These are phyloP conservation scores for Solanum habrochaites DNA, from an alignment of 257 asterid species.

Conservation along the genomic window DNA sequence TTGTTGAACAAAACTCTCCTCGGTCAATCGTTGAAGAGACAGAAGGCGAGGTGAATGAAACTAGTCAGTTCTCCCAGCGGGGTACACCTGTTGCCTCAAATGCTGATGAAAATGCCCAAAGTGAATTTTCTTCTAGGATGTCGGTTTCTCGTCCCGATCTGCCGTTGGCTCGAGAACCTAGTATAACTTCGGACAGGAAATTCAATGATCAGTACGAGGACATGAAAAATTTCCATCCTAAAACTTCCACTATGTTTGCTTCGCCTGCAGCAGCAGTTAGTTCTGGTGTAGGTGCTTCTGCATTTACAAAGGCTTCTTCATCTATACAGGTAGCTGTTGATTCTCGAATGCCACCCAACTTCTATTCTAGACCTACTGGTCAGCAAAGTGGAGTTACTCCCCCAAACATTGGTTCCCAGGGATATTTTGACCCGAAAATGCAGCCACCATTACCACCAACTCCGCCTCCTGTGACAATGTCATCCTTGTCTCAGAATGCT, in stretches of 20 bases:
- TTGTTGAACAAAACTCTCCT: conserved; percentile 54
- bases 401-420: conserved; percentile 32
- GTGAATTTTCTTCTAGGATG: conserved; percentile 78
- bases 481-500: conserved; percentile 42
- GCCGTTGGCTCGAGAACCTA: conserved; percentile 54
- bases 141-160: conserved; percentile 59
- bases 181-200: conserved; percentile 69
- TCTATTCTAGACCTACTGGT: conserved; percentile 26
- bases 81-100: conserved; percentile 38
- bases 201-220: conserved; percentile 45
- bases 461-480: conserved; percentile 48
- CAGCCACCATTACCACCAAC: conserved; percentile 48
- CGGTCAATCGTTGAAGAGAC: conserved; percentile 88
- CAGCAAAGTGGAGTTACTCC: conserved; percentile 29
- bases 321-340: conserved; percentile 33
- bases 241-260: conserved; percentile 25
- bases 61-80: conserved; percentile 45
- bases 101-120: conserved; percentile 50
- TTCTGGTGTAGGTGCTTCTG: conserved; percentile 31
- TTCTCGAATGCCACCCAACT: conserved; percentile 39
- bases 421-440: conserved; percentile 57
- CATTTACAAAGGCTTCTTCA: conserved; percentile 29
- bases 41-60: conserved; percentile 56
- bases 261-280: conserved; percentile 29
- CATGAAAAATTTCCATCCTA: conserved; percentile 26